Evolutionary conservation across 2,329 filamentous ascomycete genomes (phyloP).

Genomic region (Daldinia sp.): DNA sequence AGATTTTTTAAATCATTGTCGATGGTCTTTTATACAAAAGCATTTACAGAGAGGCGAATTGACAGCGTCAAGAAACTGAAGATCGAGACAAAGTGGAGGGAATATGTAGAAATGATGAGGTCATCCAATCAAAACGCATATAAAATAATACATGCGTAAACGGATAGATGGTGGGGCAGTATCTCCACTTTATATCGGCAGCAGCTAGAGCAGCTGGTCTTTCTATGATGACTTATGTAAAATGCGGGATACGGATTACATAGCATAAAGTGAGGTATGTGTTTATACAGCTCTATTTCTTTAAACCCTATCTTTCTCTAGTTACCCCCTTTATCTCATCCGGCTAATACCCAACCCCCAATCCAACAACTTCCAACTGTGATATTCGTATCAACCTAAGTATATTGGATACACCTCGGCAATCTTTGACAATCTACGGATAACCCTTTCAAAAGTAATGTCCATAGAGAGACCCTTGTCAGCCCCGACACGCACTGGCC

Average conservation of each 20-base stretch:
- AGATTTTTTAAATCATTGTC: conserved; percentile 6
- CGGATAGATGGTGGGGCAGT: not conserved
- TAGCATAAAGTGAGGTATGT: not conserved
- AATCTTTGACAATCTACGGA: not conserved
- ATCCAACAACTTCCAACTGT: not conserved
- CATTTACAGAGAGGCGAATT: not conserved
- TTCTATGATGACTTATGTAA: not conserved
- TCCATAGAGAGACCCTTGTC: too few relatives aligned
- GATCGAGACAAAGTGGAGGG: conserved; percentile 3
- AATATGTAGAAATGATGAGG: conserved; percentile 33
- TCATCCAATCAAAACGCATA: conserved; percentile 39
- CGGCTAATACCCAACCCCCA: not conserved
- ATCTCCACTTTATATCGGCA: not conserved
- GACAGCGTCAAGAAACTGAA: not conserved
- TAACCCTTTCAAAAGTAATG: too few relatives aligned
- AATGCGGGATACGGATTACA: not conserved
- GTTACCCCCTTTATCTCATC: not conserved
- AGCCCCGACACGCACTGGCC: too few relatives aligned
- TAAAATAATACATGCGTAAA: conserved; percentile 24
- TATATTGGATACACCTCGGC: too few relatives aligned
- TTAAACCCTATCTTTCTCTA: not conserved
- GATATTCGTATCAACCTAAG: too few relatives aligned
- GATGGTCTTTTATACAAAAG: not conserved
- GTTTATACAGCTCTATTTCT: not conserved
- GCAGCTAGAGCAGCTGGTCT: not conserved